Evolutionary conservation across 2,329 filamentous ascomycete genomes (phyloP), one percentile per base, ranked within the genome.

Genomic region (Pestalotiopsis sp.): DNA sequence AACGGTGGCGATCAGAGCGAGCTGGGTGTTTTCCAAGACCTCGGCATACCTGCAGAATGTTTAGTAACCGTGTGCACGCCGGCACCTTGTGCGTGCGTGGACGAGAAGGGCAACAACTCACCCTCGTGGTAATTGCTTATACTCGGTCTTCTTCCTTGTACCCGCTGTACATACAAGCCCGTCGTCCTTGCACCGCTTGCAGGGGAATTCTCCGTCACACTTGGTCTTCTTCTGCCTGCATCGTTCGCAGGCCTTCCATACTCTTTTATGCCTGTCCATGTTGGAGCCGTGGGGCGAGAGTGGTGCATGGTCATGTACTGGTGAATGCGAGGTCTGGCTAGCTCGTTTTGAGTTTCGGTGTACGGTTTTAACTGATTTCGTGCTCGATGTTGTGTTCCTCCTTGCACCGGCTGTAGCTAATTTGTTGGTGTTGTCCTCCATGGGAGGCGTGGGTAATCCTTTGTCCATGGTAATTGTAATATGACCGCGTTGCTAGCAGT

Each of bases 161-260:
- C 88, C 88, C 17, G 88, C 87, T 7, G 86, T 89, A 78, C 88
- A 90, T 22, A 90, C 86, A 7, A 89, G 80, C 17, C 87, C 87
- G 69, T 91, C 88, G 71, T 90, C 88, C 77, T 89, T 90, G 77
- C 88, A 91, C 73, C 88, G 81, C 78, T 90, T 90, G 77, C 88
- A 91, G 10, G 88, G 88, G 67, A 89, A 89, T 73, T 90, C 88
- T 69, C 88, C 88, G 71, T 90, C 88, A 74, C 88, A 90, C 87
- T 90, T 90, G 66, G 88, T 91, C 82, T 91, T 91, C 83, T 90
- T 91, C 87, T 90, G 90, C 71, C 88, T 81, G 81, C 88, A 91
- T 71, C 88, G 81, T 78, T 90, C 88, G 71, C 88, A 91, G 20
- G 88, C 88, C 76, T 90, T 90, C 88, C 88, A 90, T 66, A 90